A percentile compares a stretch with the other conserved stretches of the same genome.
Evolutionary conservation across 2,329 filamentous ascomycete genomes (phyloP).

Genomic region (Xylariaceae sp.): DNA sequence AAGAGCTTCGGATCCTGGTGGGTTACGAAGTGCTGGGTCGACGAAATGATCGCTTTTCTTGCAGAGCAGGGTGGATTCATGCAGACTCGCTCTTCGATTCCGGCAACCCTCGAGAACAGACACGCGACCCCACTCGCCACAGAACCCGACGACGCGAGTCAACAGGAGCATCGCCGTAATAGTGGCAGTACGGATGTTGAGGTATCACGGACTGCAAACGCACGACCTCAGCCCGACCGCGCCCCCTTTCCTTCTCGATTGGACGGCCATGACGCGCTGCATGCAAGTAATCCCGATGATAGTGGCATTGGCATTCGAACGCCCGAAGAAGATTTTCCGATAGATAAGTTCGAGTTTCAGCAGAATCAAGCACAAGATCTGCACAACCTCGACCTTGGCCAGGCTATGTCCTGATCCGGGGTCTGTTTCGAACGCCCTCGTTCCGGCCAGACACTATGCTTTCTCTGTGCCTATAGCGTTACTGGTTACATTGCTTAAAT

Average conservation of each 20-base stretch:
- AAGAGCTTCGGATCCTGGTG: slow-evolving; percentile 87
- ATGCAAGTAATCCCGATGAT: slow-evolving; percentile 55
- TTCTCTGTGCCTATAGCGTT: slow-evolving; percentile 5
- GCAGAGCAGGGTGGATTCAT: slow-evolving; percentile 89
- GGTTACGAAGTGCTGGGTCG: slow-evolving; percentile 92
- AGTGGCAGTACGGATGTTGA: slow-evolving; percentile 42
- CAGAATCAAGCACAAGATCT: slow-evolving; percentile 34
- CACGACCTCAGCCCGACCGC: slow-evolving; percentile 45
- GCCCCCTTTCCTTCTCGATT: slow-evolving; percentile 47
- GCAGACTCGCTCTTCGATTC: slow-evolving; percentile 42
- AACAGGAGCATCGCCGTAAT: slow-evolving; percentile 39
- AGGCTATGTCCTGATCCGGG: slow-evolving; percentile 6
- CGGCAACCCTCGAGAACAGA: slow-evolving; percentile 27
- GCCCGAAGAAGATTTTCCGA: slow-evolving; percentile 58
- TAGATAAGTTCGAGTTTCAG: slow-evolving; percentile 53
- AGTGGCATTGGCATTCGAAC: slow-evolving; percentile 69
- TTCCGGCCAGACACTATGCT: background rate
- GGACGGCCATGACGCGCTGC: slow-evolving; percentile 42
- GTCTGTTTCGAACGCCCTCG: background rate
- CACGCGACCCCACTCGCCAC: slow-evolving; percentile 26
- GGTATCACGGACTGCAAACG: slow-evolving; percentile 35
- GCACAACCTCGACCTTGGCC: slow-evolving; percentile 24
- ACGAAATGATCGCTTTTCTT: slow-evolving; percentile 89
- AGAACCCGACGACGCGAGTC: slow-evolving; percentile 33
- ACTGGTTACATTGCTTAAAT: slow-evolving; percentile 13